phyloP scores from a whole-genome alignment of 441 rosid species.

The Isatis lusitanica region DNA sequence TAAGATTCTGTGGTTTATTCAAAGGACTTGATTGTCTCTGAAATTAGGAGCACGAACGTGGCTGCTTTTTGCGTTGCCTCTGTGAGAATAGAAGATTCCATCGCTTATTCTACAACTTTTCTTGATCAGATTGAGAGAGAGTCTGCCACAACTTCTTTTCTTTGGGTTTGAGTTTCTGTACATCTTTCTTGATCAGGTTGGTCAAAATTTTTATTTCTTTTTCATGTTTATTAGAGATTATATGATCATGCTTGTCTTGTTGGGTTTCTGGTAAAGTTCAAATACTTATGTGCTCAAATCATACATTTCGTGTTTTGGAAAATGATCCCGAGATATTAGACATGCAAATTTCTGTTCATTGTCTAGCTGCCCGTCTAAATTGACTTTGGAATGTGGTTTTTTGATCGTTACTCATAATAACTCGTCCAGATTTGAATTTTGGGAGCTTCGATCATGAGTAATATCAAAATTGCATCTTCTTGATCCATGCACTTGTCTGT shows the following conservation, averaged over 20 bases:
- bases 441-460: neutral
- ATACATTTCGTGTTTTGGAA: neutral
- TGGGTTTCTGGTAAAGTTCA: constrained; percentile 18
- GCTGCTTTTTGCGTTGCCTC: constrained; percentile 3
- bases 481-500: constrained; percentile 15
- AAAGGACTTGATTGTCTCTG: constrained; percentile 15
- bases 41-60: constrained; percentile 31
- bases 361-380: no score
- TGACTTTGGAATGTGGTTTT: no score
- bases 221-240: neutral
- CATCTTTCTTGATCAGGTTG: constrained; percentile 15
- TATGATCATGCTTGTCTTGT: constrained; percentile 10
- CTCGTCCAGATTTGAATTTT: neutral
- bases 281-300: neutral
- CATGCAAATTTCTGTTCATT: neutral
- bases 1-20: constrained; percentile 17
- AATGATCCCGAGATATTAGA: neutral
- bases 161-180: neutral
- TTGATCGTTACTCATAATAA: no score
- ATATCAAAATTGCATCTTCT: neutral
- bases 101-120: neutral
- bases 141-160: constrained; percentile 4
- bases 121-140: constrained; percentile 1
- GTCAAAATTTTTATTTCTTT: neutral
- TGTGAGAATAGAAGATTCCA: constrained; percentile 4